phyloP scores from a whole-genome alignment of 1,284 basidiomycete genomes.

The Pseudozyma flocculosa region DNA sequence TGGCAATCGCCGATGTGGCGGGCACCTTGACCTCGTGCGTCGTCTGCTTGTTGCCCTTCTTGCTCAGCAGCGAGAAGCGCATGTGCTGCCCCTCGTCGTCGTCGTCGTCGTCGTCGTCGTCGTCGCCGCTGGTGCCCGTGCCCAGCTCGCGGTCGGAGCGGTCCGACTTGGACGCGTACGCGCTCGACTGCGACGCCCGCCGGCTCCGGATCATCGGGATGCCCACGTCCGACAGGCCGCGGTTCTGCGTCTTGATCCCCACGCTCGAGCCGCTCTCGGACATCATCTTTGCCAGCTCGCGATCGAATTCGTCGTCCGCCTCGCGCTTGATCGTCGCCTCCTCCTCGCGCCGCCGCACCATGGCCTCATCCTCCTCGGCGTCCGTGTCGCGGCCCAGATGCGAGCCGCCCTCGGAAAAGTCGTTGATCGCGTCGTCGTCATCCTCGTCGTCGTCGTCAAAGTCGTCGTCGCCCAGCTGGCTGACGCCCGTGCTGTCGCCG shows the following conservation, averaged over 20 bases:
- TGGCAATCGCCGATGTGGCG: constrained; percentile 41
- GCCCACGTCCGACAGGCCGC: constrained; percentile 15
- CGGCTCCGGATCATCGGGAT: constrained; percentile 15
- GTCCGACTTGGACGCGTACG: constrained; percentile 73
- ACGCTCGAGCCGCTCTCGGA: constrained; percentile 63
- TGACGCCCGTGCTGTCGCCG: constrained; percentile 57
- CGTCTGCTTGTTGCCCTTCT: constrained; percentile 88
- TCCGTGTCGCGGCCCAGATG: constrained; percentile 5
- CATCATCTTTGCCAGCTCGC: constrained; percentile 89
- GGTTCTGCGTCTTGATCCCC: neutral
- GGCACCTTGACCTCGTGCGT: constrained; percentile 50
- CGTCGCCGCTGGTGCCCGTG: constrained; percentile 74
- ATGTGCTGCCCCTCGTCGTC: constrained; percentile 63
- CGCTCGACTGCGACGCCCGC: constrained; percentile 55
- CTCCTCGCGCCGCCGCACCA: constrained; percentile 54
- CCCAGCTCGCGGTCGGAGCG: constrained; percentile 48
- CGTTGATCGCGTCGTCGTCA: constrained; percentile 12
- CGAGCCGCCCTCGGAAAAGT: constrained; percentile 2
- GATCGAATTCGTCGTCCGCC: constrained; percentile 88
- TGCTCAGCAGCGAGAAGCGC: constrained; percentile 91
- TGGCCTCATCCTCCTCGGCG: constrained; percentile 27
- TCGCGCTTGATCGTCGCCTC: constrained; percentile 66
- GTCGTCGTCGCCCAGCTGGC: constrained; percentile 26
- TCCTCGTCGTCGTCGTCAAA: constrained; percentile 12
- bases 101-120: constrained; percentile 66